Base-by-base conservation (phyloP, 495 filamentous ascomycete species). In the Podospora comata region DNA sequence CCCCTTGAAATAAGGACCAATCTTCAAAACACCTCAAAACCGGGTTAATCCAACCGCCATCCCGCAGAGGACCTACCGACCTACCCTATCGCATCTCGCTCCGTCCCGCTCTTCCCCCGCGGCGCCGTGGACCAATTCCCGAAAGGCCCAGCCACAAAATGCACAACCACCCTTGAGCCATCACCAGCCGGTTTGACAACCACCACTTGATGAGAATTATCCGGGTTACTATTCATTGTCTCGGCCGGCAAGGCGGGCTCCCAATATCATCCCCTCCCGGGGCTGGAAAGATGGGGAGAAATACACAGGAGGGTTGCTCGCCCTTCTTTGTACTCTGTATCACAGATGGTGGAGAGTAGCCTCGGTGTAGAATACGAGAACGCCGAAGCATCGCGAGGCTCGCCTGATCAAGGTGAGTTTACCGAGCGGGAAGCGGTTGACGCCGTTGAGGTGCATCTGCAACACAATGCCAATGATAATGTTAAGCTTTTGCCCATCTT, bases 271-370 rank as follows among this genome's bases (percentile, higher is more conserved):
- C 6, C 39, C 39, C 2, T 48, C 15, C 39, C 39, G 56, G 56
- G n/a, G 20, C 20, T 59, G 56, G 39, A 13, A 48, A 13, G 39
- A 48, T 48, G 39, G 39, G 39, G 39, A 2, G 13, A 48, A 11
- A 13, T 2, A 48, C 13, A 48, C 7, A 48, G 7, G 39, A 48
- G 39, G 13, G 7, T 3, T 48, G 55, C n/a, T 58, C 55, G 26
- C 20, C 55, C 55, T 58, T 26, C 18, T 58, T 58, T 58, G 55
- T 58, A 58, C 55, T 19, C 39, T 26, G 55, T 58, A 58, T 58
- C 13, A 58, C 55, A 18, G n/a, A 6, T 20, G 18, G 23, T 32
- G 30, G 55, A 58, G 2, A 58, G 55, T 58, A 26, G n/a, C 23
- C n/a, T 58, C 19, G 19, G 23, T 58, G 39, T 20, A 9, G 55